Conservation (phyloP, 768 basidiomycete genomes). For the Macrolepiota dolichaula region DNA sequence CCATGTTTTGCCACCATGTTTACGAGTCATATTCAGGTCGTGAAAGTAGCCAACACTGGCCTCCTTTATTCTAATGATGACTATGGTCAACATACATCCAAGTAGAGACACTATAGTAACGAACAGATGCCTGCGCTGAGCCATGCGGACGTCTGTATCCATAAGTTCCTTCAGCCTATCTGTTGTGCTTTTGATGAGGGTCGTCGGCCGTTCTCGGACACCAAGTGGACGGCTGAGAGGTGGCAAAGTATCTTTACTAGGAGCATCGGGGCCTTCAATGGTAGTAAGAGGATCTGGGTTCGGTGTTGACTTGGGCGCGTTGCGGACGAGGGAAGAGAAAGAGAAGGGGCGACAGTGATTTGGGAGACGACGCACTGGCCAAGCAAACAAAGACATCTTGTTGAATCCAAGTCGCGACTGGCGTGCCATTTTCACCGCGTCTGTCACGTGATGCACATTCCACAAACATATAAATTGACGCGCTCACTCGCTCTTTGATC, state of each 20-base stretch:
- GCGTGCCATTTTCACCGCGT: slow-evolving; percentile 13
- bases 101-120: slow-evolving; percentile 16
- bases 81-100: neutral
- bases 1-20: slow-evolving; percentile 93
- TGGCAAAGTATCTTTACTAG: slow-evolving; percentile 23
- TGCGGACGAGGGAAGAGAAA: slow-evolving; percentile 3
- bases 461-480: slow-evolving; percentile 40
- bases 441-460: slow-evolving; percentile 29
- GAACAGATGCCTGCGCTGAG: slow-evolving; percentile 64
- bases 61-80: slow-evolving; percentile 38
- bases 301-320: neutral
- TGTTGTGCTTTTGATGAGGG: slow-evolving; percentile 52
- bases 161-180: slow-evolving; percentile 66
- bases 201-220: slow-evolving; percentile 64
- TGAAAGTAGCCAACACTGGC: slow-evolving; percentile 83
- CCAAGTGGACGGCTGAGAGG: slow-evolving; percentile 70
- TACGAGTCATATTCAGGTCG: slow-evolving; percentile 73
- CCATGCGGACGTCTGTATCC: slow-evolving; percentile 66
- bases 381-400: slow-evolving; percentile 16
- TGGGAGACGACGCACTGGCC: slow-evolving; percentile 7
- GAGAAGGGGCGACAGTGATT: neutral
- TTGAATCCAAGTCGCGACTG: slow-evolving; percentile 13
- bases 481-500: slow-evolving; percentile 28
- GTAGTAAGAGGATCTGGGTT: neutral
- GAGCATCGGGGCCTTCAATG: neutral